Conservation (phyloP, 352 stramenopile genomes). For the Phytophthora fragariae region DNA sequence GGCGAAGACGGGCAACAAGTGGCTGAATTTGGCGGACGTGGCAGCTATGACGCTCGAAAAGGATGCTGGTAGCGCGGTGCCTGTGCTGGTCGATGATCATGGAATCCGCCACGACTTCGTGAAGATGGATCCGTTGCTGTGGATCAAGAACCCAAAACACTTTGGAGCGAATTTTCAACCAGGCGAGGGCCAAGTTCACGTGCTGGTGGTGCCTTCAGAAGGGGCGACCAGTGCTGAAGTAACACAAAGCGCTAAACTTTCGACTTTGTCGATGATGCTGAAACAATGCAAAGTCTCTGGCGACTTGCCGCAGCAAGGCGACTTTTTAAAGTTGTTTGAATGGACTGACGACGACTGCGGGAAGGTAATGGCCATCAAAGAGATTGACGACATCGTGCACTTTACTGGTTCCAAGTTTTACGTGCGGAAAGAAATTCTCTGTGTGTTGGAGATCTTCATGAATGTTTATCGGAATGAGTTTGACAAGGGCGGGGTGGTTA, state of each 20-base stretch:
- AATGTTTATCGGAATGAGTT: not conserved
- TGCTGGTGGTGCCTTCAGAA: not conserved
- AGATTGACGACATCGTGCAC: not conserved
- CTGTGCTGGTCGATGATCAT: too few relatives aligned
- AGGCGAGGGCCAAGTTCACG: not conserved
- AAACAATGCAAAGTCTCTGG: not conserved
- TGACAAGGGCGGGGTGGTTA: not conserved
- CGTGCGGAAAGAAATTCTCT: slow-evolving; percentile 14
- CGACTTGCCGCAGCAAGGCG: slow-evolving; percentile 5
- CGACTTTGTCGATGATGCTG: not conserved
- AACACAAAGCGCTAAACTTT: not conserved
- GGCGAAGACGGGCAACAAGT: too few relatives aligned
- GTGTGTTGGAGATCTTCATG: slow-evolving; percentile 12
- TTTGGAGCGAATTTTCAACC: too few relatives aligned
- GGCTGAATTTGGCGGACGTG: too few relatives aligned
- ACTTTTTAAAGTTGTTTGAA: slow-evolving; percentile 3
- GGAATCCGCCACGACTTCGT: too few relatives aligned
- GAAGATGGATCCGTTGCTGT: too few relatives aligned
- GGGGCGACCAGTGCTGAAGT: too few relatives aligned
- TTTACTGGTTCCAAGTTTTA: slow-evolving; percentile 11
- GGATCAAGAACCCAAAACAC: too few relatives aligned
- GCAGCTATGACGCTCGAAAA: too few relatives aligned
- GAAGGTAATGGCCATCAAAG: slow-evolving; percentile 1
- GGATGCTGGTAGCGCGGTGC: too few relatives aligned
- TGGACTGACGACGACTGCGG: slow-evolving; percentile 5